Evolutionary conservation across 176 grass and related monocot species (phyloP).

Genomic region (Musa schizocarpa): DNA sequence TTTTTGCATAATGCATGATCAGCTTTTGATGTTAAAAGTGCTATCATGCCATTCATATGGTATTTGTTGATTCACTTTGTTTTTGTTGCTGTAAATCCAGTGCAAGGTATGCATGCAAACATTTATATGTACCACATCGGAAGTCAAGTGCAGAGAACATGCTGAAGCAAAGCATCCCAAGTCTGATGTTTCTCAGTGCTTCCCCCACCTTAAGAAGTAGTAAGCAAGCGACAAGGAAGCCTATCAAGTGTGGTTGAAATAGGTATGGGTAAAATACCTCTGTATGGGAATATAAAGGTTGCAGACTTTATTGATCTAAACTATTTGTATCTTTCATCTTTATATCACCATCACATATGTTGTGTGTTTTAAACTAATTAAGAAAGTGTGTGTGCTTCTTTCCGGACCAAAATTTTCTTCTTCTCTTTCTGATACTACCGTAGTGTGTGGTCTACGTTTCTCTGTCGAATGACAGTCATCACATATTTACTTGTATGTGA

Average conservation of each 20-base stretch:
- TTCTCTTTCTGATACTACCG: too few relatives aligned
- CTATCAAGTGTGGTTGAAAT: neutral
- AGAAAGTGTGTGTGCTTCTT: neutral
- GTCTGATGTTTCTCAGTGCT: constrained; percentile 60
- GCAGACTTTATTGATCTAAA: neutral
- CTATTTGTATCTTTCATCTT: neutral
- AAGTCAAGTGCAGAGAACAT: constrained; percentile 93
- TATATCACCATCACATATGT: neutral
- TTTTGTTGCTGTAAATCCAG: constrained; percentile 33
- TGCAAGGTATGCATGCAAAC: constrained; percentile 99
- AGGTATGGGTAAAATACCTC: neutral
- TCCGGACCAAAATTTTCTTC: too few relatives aligned
- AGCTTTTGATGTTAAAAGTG: too few relatives aligned
- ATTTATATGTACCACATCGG: constrained; percentile 98
- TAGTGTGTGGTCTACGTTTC: too few relatives aligned
- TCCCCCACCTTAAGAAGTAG: constrained; percentile 90
- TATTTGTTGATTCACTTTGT: neutral
- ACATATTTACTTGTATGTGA: too few relatives aligned
- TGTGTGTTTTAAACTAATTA: neutral
- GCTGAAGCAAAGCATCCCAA: constrained; percentile 97
- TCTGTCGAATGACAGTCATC: too few relatives aligned
- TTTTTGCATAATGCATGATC: too few relatives aligned
- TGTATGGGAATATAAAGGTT: neutral
- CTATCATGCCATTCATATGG: neutral
- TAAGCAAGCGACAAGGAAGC: constrained; percentile 22